Evolutionary conservation across 2,329 filamentous ascomycete species (phyloP).

Genomic region (Macrophomina phaseolina): DNA sequence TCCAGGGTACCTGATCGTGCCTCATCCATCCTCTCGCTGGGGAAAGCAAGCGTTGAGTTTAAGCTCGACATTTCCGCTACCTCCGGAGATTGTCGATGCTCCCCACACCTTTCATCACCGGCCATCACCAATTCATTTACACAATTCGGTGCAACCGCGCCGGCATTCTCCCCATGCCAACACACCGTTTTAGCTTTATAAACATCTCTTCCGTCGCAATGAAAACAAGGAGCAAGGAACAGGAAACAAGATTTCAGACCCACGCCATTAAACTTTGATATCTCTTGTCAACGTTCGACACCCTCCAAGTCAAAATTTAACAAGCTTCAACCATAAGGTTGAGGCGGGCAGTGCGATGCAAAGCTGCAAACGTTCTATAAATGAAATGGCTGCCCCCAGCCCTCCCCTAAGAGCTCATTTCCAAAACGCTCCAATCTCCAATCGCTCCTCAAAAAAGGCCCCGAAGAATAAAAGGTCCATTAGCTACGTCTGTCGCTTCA

Average conservation of each 20-base stretch:
- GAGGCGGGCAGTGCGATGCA: not conserved
- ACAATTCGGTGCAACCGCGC: not conserved
- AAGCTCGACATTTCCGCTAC: not conserved
- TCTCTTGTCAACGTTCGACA: not conserved
- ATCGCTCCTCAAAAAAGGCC: not conserved
- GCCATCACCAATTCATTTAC: not conserved
- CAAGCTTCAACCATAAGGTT: not conserved
- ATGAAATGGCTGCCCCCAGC: too few relatives aligned
- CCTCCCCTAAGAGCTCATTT: not conserved
- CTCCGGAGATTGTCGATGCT: not conserved
- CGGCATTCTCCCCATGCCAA: not conserved
- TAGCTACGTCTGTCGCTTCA: not conserved
- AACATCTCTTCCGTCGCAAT: not conserved
- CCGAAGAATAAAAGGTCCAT: not conserved
- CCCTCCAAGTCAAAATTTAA: not conserved
- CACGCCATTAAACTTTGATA: not conserved
- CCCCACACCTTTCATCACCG: not conserved
- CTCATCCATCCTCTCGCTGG: not conserved
- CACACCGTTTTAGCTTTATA: not conserved
- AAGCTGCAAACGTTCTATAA: too few relatives aligned
- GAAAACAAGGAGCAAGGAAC: not conserved
- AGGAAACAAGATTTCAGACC: not conserved
- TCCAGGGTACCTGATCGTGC: not conserved
- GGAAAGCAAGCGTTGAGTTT: not conserved
- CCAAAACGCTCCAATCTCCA: not conserved